phyloP scores from a whole-genome alignment of 768 basidiomycete genomes.

The Tylopilus rubrobrunneus region DNA sequence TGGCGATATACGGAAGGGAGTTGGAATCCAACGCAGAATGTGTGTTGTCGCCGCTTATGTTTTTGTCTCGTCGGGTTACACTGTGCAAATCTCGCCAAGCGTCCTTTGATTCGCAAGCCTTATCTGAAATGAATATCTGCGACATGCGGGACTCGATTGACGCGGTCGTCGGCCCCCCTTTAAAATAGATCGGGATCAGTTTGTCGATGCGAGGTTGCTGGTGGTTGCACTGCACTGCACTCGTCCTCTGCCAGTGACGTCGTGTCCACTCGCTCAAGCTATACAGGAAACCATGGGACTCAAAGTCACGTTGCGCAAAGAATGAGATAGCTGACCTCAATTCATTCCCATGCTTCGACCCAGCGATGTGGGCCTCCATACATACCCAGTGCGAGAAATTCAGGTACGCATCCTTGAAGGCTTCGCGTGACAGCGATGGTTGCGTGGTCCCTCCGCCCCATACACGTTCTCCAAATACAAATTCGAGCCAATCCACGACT shows the following conservation, averaged over 20 bases:
- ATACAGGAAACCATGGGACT: too few species aligned
- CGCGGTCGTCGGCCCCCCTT: not conserved
- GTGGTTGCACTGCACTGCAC: too few species aligned
- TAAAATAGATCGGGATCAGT: constrained; percentile 12
- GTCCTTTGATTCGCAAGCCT: not conserved
- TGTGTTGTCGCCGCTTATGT: too few species aligned
- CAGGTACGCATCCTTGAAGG: too few species aligned
- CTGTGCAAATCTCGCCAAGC: not conserved
- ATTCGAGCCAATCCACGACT: constrained; percentile 10
- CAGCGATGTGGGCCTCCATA: not conserved
- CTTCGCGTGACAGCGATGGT: not conserved
- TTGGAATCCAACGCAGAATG: too few species aligned
- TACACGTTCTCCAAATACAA: constrained; percentile 3
- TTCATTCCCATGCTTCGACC: not conserved
- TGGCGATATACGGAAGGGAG: too few species aligned
- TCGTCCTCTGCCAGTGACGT: too few species aligned
- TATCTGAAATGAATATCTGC: constrained; percentile 20
- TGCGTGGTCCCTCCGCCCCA: not conserved
- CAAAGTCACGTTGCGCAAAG: too few species aligned
- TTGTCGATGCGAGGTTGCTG: constrained; percentile 12
- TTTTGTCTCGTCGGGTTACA: not conserved
- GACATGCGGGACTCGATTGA: not conserved
- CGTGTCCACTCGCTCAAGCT: too few species aligned
- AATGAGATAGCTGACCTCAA: not conserved
- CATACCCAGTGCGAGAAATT: too few species aligned